A percentile compares a stretch with the other conserved stretches of the same genome.
phyloP scores from a whole-genome alignment of 129 eudicot genomes.

The Flaveria sonorensis region DNA sequence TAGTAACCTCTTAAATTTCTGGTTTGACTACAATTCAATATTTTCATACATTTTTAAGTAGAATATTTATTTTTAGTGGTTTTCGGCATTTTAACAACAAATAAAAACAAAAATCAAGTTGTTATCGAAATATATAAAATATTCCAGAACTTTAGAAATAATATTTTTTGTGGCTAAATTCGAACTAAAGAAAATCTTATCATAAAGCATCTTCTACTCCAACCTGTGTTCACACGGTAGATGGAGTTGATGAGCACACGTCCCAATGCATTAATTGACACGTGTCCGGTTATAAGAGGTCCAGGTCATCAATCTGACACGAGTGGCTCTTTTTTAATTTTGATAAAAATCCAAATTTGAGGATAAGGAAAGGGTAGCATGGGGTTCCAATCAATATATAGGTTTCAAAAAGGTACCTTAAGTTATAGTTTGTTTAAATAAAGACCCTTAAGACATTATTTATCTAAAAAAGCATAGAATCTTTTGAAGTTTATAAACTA shows the following conservation, averaged over 20 bases:
- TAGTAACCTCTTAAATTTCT: neutral
- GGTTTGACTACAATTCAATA: neutral
- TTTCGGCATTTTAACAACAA: neutral
- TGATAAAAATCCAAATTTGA: constrained; percentile 28
- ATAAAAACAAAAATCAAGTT: constrained; percentile 16
- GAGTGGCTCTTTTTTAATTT: constrained; percentile 41
- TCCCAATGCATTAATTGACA: constrained; percentile 8
- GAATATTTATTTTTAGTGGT: constrained; percentile 19
- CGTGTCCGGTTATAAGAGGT: constrained; percentile 23
- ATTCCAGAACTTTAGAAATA: neutral
- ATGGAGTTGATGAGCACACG: constrained; percentile 42
- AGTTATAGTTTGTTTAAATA: neutral
- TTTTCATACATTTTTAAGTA: neutral
- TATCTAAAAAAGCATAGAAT: neutral
- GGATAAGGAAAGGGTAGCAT: constrained; percentile 38
- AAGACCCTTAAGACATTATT: neutral
- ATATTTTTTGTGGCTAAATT: constrained; percentile 22
- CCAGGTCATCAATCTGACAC: constrained; percentile 39
- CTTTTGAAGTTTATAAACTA: neutral
- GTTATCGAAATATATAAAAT: neutral
- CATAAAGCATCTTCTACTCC: constrained; percentile 23
- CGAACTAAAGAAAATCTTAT: constrained; percentile 27
- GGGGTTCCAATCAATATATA: constrained; percentile 14
- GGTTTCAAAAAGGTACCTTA: neutral
- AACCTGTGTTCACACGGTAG: constrained; percentile 33